phyloP scores from a whole-genome alignment of 257 asterid genomes.

The Echium plantagineum region DNA sequence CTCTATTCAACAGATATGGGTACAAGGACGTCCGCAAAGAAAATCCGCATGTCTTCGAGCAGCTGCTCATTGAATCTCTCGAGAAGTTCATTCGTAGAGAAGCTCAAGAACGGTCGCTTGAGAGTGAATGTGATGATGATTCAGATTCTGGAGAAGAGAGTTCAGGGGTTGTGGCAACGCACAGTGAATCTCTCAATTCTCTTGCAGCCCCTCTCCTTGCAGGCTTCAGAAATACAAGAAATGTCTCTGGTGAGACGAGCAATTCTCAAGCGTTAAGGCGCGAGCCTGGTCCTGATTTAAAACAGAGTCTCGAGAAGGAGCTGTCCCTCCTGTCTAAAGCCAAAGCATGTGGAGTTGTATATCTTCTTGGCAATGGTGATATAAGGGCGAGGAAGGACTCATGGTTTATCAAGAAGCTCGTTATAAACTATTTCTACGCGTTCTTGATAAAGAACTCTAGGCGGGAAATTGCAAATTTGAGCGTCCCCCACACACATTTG shows the following conservation, averaged over 20 bases:
- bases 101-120: slow-evolving; percentile 91
- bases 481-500: slow-evolving; percentile 78
- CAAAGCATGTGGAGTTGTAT: slow-evolving; percentile 80
- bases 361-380: slow-evolving; percentile 88
- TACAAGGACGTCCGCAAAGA: slow-evolving; percentile 96
- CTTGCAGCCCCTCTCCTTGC: slow-evolving; percentile 81
- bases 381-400: slow-evolving; percentile 89
- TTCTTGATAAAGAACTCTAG: slow-evolving; percentile 86
- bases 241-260: slow-evolving; percentile 36
- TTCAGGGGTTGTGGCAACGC: slow-evolving; percentile 70
- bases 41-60: slow-evolving; percentile 87
- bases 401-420: slow-evolving; percentile 86
- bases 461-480: slow-evolving; percentile 77
- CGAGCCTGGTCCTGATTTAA: slow-evolving; percentile 37
- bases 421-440: slow-evolving; percentile 78
- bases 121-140: slow-evolving; percentile 68
- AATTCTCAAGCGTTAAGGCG: slow-evolving; percentile 33
- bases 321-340: slow-evolving; percentile 69
- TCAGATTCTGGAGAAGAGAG: slow-evolving; percentile 51
- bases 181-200: slow-evolving; percentile 83
- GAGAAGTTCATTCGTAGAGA: slow-evolving; percentile 87
- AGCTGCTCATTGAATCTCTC: slow-evolving; percentile 82
- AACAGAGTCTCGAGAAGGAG: slow-evolving; percentile 83
- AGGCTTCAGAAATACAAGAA: slow-evolving; percentile 45
- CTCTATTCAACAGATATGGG: slow-evolving; percentile 63